phyloP scores from a whole-genome alignment of 2,329 filamentous ascomycete species.

The Neoarthrinium moseri region DNA sequence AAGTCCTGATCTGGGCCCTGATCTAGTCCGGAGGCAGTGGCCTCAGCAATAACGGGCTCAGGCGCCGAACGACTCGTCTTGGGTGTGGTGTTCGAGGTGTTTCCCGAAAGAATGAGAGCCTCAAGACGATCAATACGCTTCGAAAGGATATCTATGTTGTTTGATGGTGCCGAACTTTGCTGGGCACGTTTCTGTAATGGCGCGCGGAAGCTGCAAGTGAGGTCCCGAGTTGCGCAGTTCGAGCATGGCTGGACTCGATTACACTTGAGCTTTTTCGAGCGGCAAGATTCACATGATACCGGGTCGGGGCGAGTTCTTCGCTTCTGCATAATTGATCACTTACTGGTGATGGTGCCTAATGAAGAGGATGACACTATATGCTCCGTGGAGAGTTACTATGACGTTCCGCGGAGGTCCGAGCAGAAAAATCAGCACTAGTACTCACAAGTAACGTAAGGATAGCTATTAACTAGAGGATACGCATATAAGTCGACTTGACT shows the following conservation, averaged over 20 bases:
- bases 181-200: slow-evolving; percentile 11
- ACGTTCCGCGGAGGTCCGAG: no score
- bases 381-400: not conserved
- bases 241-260: slow-evolving; percentile 18
- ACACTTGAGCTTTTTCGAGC: slow-evolving; percentile 19
- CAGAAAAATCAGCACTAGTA: no score
- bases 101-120: slow-evolving; percentile 13
- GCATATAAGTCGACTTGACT: no score
- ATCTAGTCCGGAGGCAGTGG: not conserved
- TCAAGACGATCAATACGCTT: slow-evolving; percentile 18
- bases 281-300: slow-evolving; percentile 18
- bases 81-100: not conserved
- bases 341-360: no score
- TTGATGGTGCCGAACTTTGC: not conserved
- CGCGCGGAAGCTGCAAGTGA: slow-evolving; percentile 15
- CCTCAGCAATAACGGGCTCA: no score
- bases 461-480: no score
- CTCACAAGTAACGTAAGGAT: no score
- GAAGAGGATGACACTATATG: not conserved
- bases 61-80: no score
- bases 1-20: not conserved
- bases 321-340: slow-evolving; percentile 15
- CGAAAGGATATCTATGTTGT: slow-evolving; percentile 10
- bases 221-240: slow-evolving; percentile 16
- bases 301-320: slow-evolving; percentile 14